Evolutionary conservation across 306 rosid species (phyloP), one percentile per base, ranked within the genome.

Genomic region (Rosa rugosa): DNA sequence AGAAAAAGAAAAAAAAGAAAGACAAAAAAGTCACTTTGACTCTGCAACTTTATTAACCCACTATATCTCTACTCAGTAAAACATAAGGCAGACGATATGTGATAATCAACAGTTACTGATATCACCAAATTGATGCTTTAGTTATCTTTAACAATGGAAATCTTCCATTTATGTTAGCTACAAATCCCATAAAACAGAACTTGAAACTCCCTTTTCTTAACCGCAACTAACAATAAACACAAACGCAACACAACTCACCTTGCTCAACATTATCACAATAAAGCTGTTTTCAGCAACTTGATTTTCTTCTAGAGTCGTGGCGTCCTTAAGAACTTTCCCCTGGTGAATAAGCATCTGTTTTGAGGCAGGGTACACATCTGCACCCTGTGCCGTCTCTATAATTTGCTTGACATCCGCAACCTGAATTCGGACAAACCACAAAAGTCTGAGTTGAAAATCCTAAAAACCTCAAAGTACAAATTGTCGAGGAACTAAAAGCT

Each of bases 301-400:
- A 79, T 85, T 85, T 71, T 78, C 85, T 53, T 65, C 83, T 17
- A 85, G 78, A 20, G 88, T 85, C 36, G 88, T 73, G 53, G 69
- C 22, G 60, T 85, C 88, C 81, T 85, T 81, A 8, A 85, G 85
- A 60, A 85, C 85, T 59, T 85, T 85, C 76, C 88, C 88, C 76
- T 85, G 88, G 75, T 85, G 73, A 79, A 85, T 85, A 75, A 85
- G 88, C 88, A 85, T 85, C 63, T 75, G 85, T 31, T 81, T 85
- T 25, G 83, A 3, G n/a, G 88, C 83, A 75, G 88, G 88, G 81
- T 85, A 85, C 74, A 85, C 85, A 63, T 85, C 88, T 23, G 80
- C 57, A 70, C 88, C 85, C 59, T 85, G 88, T 31, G 44, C 83
- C 1, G 79, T n/a, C 63, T 85, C 88, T 27, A 85, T 85, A 59